phyloP scores from a whole-genome alignment of 306 rosid genomes.

The Prunus padus region DNA sequence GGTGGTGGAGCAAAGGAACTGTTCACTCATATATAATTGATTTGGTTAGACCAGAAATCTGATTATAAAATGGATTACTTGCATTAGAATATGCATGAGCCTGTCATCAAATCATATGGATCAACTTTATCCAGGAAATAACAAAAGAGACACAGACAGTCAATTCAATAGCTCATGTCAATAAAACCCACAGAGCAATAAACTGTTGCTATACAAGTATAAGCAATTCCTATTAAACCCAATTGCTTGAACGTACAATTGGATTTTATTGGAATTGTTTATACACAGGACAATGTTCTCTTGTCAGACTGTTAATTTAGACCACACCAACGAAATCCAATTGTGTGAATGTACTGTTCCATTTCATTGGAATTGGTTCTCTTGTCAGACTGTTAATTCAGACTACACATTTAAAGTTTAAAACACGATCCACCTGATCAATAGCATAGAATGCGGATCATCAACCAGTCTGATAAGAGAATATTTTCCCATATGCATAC shows the following conservation, averaged over 20 bases:
- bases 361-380: too few relatives aligned
- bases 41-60: neutral
- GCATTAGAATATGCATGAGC: constrained; percentile 10
- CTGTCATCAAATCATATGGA: neutral
- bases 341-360: neutral
- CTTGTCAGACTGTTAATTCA: neutral
- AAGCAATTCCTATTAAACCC: neutral
- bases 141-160: neutral
- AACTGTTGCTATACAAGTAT: neutral
- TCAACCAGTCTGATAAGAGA: neutral
- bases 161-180: neutral
- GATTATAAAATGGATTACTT: neutral
- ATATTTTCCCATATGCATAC: neutral
- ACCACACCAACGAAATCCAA: neutral
- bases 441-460: neutral
- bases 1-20: neutral
- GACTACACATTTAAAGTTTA: neutral
- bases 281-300: neutral
- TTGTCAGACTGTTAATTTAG: neutral
- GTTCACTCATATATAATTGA: neutral
- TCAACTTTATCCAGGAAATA: neutral
- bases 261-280: too few relatives aligned
- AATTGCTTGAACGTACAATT: neutral
- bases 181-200: neutral
- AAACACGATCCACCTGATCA: constrained; percentile 1